Conservation (phyloP, 164 flowering plant genomes). For the Magnolia kwangsiensis region DNA sequence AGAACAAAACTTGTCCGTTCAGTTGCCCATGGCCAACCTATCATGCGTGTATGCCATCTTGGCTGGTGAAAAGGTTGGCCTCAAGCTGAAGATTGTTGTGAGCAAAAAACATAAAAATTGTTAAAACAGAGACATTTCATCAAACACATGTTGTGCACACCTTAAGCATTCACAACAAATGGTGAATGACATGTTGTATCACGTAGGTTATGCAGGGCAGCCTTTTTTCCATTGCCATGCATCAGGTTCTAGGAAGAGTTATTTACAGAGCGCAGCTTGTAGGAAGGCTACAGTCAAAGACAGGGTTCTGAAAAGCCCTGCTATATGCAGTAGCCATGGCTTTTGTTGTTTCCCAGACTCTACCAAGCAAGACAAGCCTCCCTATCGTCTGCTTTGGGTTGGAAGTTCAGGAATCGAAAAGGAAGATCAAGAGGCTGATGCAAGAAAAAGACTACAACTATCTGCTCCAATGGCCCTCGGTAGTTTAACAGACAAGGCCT, state of each 20-base stretch:
- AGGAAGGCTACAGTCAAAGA: neutral
- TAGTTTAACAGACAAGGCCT: too few species aligned
- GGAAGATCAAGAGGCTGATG: neutral
- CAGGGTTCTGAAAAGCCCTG: neutral
- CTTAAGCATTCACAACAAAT: too few species aligned
- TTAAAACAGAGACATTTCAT: too few species aligned
- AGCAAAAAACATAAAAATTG: too few species aligned
- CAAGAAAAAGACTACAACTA: too few species aligned
- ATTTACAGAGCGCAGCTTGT: neutral
- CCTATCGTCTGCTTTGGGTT: neutral
- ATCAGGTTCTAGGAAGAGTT: neutral
- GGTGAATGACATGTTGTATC: conserved; percentile 9
- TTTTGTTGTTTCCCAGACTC: neutral
- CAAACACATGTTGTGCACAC: too few species aligned
- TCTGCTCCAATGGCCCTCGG: too few species aligned
- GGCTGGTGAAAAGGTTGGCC: too few species aligned
- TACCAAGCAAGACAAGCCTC: neutral
- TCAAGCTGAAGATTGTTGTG: too few species aligned
- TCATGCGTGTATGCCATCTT: too few species aligned
- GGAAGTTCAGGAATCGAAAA: neutral
- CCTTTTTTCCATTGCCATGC: conserved; percentile 4
- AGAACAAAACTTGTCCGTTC: too few species aligned
- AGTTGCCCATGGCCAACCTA: too few species aligned
- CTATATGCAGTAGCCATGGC: neutral
- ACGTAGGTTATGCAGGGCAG: conserved; percentile 5